Evolutionary conservation across 148 eudicot genomes (phyloP), one percentile per base, ranked within the genome.

Genomic region (Rhododendron ovatum): DNA sequence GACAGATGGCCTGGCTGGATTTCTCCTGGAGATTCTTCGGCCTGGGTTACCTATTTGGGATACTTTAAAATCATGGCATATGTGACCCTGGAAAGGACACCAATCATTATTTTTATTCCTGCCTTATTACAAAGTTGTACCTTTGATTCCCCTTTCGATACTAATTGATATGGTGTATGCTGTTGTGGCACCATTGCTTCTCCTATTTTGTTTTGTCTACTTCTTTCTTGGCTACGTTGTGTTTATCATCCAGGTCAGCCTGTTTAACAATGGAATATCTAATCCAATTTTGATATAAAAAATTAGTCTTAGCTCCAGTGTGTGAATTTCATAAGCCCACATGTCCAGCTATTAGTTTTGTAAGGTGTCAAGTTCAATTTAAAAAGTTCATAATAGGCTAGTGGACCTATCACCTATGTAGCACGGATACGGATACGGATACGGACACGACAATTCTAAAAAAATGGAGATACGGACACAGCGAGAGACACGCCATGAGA

Each of bases 161-260:
- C 84, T 96, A 84, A 95, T 96, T n/a, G 99, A 98, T 85, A 91
- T 91, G 93, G 93, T 93, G 45, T 96, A 96, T 83, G 95, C 99
- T 11, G 93, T 95, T 39, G 95, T 96, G 30, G 93, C 99, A 67
- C 99, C 99, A 11, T 88, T 96, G 92, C 90, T 96, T 86, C 95
- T 95, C 82, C 99, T 96, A 12, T 95, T 96, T 88, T 93, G 93
- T 43, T 92, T 96, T 74, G 96, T 94, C 90, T 96, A 95, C 89
- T 90, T 96, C 84, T 88, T 92, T 84, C 90, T 95, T 9, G 99
- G 99, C 86, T 96, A 95, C 80, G 91, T 91, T 76, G 98, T 96
- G 85, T 95, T 93, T 88, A 87, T 96, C 85, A 94, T 95, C 83
- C 99, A 96, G 98, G 99, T 94, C 76, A 13, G 86, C 53, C 83